These are phyloP conservation scores for Silene uniflora DNA, from an alignment of 148 eudicot genomes.

Conservation along the genomic window DNA sequence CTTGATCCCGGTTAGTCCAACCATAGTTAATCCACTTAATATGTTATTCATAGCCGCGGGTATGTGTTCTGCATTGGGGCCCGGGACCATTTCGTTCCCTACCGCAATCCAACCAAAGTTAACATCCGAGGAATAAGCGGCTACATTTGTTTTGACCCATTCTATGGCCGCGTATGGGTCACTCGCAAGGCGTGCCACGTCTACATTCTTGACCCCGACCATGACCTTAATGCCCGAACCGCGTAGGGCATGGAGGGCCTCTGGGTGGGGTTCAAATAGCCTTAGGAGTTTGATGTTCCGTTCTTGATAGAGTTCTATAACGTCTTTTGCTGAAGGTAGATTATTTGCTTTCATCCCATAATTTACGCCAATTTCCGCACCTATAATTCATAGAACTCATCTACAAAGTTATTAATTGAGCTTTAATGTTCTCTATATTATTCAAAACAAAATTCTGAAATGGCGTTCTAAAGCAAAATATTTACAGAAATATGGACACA, in stretches of 20 bases:
- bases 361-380: conserved; percentile 24
- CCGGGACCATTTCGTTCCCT: conserved; percentile 28
- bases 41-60: conserved; percentile 25
- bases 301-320: conserved; percentile 4
- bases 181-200: background rate
- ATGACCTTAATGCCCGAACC: conserved; percentile 13
- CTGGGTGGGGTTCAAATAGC: conserved; percentile 14
- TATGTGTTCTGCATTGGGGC: conserved; percentile 1
- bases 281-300: conserved; percentile 13
- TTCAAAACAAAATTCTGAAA: no score
- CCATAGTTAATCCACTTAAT: background rate
- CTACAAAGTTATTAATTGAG: no score
- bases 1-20: background rate
- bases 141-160: conserved; percentile 22
- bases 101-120: conserved; percentile 21
- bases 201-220: conserved; percentile 16
- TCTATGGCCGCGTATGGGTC: background rate
- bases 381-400: background rate
- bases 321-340: conserved; percentile 21
- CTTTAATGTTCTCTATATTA: no score
- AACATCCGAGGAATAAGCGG: conserved; percentile 11
- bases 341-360: conserved; percentile 24
- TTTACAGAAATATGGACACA: no score
- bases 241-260: conserved; percentile 15
- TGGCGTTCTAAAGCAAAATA: no score